phyloP scores from a whole-genome alignment of 306 rosid species.

The Mimosa pudica region DNA sequence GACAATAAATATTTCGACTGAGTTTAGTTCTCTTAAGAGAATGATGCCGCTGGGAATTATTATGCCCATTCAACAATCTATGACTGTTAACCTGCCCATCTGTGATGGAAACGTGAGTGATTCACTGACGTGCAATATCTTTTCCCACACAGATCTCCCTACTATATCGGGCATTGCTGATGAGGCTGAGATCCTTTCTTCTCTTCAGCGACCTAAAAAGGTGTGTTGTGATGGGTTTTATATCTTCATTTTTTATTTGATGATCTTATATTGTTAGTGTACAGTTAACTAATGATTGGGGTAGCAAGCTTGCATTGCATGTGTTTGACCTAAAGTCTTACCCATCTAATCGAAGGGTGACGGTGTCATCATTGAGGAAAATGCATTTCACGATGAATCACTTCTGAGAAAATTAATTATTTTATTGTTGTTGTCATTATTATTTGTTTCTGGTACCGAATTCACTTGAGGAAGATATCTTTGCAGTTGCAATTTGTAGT shows the following conservation, averaged over 20 bases:
- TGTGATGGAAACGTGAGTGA: conserved; percentile 65
- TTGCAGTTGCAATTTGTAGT: not conserved
- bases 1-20: conserved; percentile 80
- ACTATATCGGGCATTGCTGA: conserved; percentile 87
- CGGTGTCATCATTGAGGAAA: conserved; percentile 17
- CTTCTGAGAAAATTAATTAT: not conserved
- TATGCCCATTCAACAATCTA: conserved; percentile 92
- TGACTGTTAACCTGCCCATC: conserved; percentile 81
- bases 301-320: not conserved
- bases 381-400: conserved; percentile 1
- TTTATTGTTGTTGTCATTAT: not conserved
- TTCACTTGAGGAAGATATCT: not conserved
- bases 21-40: conserved; percentile 91
- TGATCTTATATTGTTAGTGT: conserved; percentile 14
- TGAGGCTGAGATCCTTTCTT: conserved; percentile 96
- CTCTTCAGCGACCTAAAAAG: conserved; percentile 96
- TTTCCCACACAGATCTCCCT: conserved; percentile 85
- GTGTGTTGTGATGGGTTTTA: conserved; percentile 44
- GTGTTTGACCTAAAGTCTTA: not conserved
- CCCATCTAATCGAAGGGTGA: conserved; percentile 20
- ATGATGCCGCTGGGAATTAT: conserved; percentile 98
- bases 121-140: conserved; percentile 64
- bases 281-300: conserved; percentile 13
- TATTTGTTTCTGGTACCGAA: not conserved
- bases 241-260: conserved; percentile 19